A percentile compares a stretch with the other conserved stretches of the same genome.
phyloP scores from a whole-genome alignment of 495 filamentous ascomycete genomes.

The Talaromyces stipitatus region DNA sequence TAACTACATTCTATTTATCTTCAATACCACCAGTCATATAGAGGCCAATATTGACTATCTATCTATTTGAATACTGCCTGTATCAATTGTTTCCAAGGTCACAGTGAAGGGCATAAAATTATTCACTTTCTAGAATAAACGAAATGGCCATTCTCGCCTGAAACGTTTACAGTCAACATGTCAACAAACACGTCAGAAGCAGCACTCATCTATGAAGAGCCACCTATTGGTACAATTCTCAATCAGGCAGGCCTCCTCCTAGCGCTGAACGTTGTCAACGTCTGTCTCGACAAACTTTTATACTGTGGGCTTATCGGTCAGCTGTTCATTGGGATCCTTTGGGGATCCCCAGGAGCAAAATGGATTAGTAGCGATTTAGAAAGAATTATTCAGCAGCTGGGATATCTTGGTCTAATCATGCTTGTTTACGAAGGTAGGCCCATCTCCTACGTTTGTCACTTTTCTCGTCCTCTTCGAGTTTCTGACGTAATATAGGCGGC shows the following conservation, averaged over 20 bases:
- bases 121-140: too few relatives aligned
- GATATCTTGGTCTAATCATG: conserved; percentile 68
- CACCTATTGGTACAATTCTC: conserved; percentile 49
- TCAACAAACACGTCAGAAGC: conserved; percentile 7
- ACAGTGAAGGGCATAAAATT: too few relatives aligned
- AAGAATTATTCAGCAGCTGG: conserved; percentile 55
- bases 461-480: not conserved
- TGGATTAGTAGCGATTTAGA: conserved; percentile 44
- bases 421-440: conserved; percentile 61
- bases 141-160: too few relatives aligned
- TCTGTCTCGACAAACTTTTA: conserved; percentile 50
- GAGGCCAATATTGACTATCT: too few relatives aligned
- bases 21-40: too few relatives aligned
- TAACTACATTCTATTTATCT: too few relatives aligned
- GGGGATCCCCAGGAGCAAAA: conserved; percentile 53
- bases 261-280: conserved; percentile 52
- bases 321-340: conserved; percentile 63
- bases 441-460: not conserved
- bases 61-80: too few relatives aligned
- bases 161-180: not conserved
- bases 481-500: conserved; percentile 52
- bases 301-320: conserved; percentile 72
- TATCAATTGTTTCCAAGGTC: too few relatives aligned
- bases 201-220: conserved; percentile 52
- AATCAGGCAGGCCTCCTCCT: conserved; percentile 57